Conservation (phyloP, 2,329 filamentous ascomycete species). For the Microdochium bolleyi region DNA sequence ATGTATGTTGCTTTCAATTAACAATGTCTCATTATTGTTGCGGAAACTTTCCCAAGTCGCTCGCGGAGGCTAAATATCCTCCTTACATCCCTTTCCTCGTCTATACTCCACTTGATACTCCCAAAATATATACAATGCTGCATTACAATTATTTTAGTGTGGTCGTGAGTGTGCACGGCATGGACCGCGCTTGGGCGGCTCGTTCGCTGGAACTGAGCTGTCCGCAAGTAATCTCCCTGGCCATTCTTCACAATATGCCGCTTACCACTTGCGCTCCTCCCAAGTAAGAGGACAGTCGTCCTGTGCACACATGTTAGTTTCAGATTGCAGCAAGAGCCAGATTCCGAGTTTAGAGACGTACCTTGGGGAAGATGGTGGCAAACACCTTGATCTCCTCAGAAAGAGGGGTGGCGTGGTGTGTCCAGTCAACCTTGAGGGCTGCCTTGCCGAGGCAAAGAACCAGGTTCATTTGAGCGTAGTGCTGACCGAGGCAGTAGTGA, state of each 20-base stretch:
- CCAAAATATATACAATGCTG: conserved; percentile 10
- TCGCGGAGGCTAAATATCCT: neutral
- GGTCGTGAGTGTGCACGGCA: neutral
- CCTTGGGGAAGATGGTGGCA: conserved; percentile 95
- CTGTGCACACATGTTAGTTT: conserved; percentile 33
- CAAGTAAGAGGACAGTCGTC: conserved; percentile 80
- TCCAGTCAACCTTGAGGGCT: conserved; percentile 79
- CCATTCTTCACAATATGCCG: neutral
- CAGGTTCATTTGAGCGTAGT: conserved; percentile 82
- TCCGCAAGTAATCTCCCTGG: no score
- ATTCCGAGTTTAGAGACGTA: conserved; percentile 35
- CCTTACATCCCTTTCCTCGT: neutral
- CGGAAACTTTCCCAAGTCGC: neutral
- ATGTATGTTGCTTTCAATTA: no score
- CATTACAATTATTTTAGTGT: conserved; percentile 15
- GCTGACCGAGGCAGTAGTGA: conserved; percentile 93
- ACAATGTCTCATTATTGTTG: neutral
- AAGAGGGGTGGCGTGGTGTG: conserved; percentile 71
- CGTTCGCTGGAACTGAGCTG: neutral
- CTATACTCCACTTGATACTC: neutral
- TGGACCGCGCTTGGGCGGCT: no score
- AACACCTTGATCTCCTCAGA: conserved; percentile 98
- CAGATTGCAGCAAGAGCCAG: conserved; percentile 2
- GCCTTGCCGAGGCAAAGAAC: conserved; percentile 88
- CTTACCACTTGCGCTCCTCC: conserved; percentile 41